phyloP scores from a whole-genome alignment of 805 yeast species.

The Lipomyces yamanashiensis region DNA sequence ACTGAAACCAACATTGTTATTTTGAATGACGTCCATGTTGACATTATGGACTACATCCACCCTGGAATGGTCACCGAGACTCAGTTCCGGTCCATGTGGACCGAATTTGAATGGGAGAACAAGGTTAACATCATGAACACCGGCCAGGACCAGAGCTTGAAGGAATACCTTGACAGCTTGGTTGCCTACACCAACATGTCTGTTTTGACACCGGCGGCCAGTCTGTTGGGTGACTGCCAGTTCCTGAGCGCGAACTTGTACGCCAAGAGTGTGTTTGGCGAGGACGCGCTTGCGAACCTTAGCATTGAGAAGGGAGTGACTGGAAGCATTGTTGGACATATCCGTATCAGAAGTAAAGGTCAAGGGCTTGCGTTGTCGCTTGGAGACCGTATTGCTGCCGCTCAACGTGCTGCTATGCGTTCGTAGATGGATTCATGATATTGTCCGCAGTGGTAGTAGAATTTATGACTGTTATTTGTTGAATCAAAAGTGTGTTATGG shows the following conservation, averaged over 20 bases:
- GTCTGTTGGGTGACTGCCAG: slow-evolving; percentile 68
- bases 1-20: slow-evolving; percentile 88
- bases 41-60: slow-evolving; percentile 95
- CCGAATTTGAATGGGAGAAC: slow-evolving; percentile 99
- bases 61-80: slow-evolving; percentile 91
- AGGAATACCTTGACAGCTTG: slow-evolving; percentile 76
- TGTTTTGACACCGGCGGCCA: slow-evolving; percentile 88
- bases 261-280: slow-evolving; percentile 92
- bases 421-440: neutral
- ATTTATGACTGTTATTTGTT: neutral
- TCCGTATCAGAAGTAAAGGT: slow-evolving; percentile 94
- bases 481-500: neutral
- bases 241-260: slow-evolving; percentile 94
- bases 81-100: slow-evolving; percentile 97
- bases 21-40: slow-evolving; percentile 91
- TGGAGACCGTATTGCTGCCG: slow-evolving; percentile 91
- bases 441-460: neutral
- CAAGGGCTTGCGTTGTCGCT: slow-evolving; percentile 94
- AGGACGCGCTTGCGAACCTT: slow-evolving; percentile 94
- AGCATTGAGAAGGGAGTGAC: slow-evolving; percentile 81
- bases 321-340: slow-evolving; percentile 88
- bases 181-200: slow-evolving; percentile 89
- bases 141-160: slow-evolving; percentile 66
- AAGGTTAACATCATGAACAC: slow-evolving; percentile 76
- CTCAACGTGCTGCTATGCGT: slow-evolving; percentile 22